Evolutionary conservation across 2,329 filamentous ascomycete species (phyloP), one percentile per base, ranked within the genome.

Genomic region (Aspergillus oerlinghausenensis): DNA sequence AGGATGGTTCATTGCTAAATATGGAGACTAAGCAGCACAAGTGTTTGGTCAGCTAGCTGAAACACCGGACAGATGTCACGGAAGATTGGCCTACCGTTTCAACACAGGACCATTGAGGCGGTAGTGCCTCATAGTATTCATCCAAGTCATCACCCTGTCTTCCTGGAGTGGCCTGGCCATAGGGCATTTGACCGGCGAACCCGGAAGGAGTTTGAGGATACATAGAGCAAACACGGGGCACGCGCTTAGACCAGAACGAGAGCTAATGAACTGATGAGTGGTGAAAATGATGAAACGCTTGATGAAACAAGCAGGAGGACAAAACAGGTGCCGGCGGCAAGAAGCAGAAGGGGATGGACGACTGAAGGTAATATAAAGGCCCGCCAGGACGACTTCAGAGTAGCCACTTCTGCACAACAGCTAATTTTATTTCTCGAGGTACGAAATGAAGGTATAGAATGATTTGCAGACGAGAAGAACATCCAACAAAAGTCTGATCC

Each of bases 31-130:
- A 42, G 57, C 55, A 43, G 49, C 51, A 50, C 35, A 35, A 50
- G 26, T 11, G 50, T 26, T 40, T 28, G 38, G 50, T 60, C 52
- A 59, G 59, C 59, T 50, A 57, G 59, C 51, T 54, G 52, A 32
- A 49, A 6, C 9, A 23, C 45, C 23, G 29, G 56, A 49, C 54
- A 28, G 25, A 35, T 23, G 48, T 51, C 23, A 38, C 49, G 35
- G 23, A 21, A 25, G n/a, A 28, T 49, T 38, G 23, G 62, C 70
- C 55, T 73, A 75, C 72, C 51, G 69, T 59, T 55, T 70, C 66
- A 32, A 68, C 56, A 19, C 56, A 60, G 14, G 65, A 38, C 72
- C 71, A 74, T 45, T 65, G 61, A 26, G 65, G 55, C 47, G 59
- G 65, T 23, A 70, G 55, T 9, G 47, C 51, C 9, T 66, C 65